A percentile compares a stretch with the other conserved stretches of the same genome.
Evolutionary conservation across 805 yeast species (phyloP).

Genomic region (Grigorovia yakushimaensis): DNA sequence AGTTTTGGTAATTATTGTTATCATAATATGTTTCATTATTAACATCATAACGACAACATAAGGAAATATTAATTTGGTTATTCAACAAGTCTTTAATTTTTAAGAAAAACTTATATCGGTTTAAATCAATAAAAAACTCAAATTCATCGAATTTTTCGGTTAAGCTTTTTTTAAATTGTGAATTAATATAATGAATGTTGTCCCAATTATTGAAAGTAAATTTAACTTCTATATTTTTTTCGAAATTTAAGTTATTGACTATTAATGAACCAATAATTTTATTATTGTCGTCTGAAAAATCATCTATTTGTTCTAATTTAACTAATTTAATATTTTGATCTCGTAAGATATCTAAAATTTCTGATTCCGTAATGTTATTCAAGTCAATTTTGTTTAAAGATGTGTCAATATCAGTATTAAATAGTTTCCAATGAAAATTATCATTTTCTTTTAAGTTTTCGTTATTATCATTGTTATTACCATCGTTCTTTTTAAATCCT

Average conservation of each 20-base stretch:
- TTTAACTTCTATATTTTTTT: constrained; percentile 27
- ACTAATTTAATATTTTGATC: constrained; percentile 19
- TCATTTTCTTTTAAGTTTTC: neutral
- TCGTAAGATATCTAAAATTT: neutral
- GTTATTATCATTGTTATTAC: neutral
- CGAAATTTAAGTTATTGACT: constrained; percentile 27
- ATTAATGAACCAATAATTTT: constrained; percentile 20
- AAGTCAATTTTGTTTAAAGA: neutral
- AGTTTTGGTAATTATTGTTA: constrained; percentile 29
- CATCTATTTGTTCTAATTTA: constrained; percentile 4
- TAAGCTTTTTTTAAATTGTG: constrained; percentile 19
- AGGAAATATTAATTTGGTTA: constrained; percentile 14
- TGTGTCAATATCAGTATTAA: neutral
- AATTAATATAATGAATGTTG: constrained; percentile 24
- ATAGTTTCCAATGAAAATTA: constrained; percentile 4
- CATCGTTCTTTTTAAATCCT: neutral
- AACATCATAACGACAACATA: constrained; percentile 29
- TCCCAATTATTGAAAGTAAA: constrained; percentile 28
- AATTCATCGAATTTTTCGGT: constrained; percentile 24
- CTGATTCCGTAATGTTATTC: neutral
- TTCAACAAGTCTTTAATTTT: constrained; percentile 17
- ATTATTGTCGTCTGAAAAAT: neutral
- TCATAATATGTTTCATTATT: constrained; percentile 28
- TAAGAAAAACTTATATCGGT: constrained; percentile 21
- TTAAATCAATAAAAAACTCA: constrained; percentile 22